Percentiles rank a stretch among this genome's conserved stretches.
phyloP scores from a whole-genome alignment of 2,329 filamentous ascomycete species.

The Stachybotrys echinatus region DNA sequence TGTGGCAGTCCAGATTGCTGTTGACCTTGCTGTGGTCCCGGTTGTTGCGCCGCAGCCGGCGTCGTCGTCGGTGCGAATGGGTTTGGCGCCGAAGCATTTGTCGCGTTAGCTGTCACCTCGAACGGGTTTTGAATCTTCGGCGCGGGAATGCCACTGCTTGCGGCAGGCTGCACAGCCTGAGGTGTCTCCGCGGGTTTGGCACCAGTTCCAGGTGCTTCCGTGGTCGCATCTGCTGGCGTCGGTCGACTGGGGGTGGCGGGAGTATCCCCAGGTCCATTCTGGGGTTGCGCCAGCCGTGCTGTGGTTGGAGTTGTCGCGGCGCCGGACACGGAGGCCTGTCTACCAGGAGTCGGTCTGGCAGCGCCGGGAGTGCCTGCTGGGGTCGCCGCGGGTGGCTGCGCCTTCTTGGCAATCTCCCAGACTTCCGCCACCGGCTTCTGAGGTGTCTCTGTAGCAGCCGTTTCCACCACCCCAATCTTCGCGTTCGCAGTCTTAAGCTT shows the following conservation, averaged over 20 bases:
- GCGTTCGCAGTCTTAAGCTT: slow-evolving; percentile 58
- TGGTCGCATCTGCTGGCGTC: slow-evolving; percentile 5
- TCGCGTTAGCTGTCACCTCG: slow-evolving; percentile 14
- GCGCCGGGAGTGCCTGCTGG: slow-evolving; percentile 9
- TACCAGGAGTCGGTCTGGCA: slow-evolving; percentile 14
- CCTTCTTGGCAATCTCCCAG: slow-evolving; percentile 70
- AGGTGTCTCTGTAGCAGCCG: slow-evolving; percentile 79
- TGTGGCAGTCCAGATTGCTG: slow-evolving; percentile 11
- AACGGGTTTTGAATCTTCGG: slow-evolving; percentile 25
- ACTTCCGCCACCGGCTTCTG: slow-evolving; percentile 79
- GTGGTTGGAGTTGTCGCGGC: slow-evolving; percentile 13
- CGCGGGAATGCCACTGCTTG: slow-evolving; percentile 13
- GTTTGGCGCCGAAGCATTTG: slow-evolving; percentile 14
- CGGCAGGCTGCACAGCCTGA: slow-evolving; percentile 8
- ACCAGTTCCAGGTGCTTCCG: slow-evolving; percentile 8
- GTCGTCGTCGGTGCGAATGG: slow-evolving; percentile 20
- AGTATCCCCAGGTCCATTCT: slow-evolving; percentile 1
- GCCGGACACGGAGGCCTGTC: slow-evolving; percentile 14
- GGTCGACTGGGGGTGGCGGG: slow-evolving; percentile 8
- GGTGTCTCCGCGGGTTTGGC: slow-evolving; percentile 2
- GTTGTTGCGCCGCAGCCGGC: background rate
- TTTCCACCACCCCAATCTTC: slow-evolving; percentile 74
- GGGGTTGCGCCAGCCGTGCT: slow-evolving; percentile 7
- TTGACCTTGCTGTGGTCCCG: slow-evolving; percentile 6
- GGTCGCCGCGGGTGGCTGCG: slow-evolving; percentile 22